phyloP scores from a whole-genome alignment of 306 rosid species.

The Canavalia ensiformis region DNA sequence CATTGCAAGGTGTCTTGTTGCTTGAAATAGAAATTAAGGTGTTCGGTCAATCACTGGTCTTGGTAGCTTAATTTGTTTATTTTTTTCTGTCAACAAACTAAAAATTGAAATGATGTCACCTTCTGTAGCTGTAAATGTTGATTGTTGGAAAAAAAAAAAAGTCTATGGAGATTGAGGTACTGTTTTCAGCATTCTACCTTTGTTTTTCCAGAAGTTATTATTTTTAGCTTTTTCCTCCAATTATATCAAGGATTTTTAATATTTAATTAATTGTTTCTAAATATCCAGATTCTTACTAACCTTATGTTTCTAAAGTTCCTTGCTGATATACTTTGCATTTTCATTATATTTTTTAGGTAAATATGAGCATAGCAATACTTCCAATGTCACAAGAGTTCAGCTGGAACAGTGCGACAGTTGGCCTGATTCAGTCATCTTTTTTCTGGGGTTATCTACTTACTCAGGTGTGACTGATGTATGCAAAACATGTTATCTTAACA shows the following conservation, averaged over 20 bases:
- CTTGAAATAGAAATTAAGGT: not conserved
- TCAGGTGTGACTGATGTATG: constrained; percentile 67
- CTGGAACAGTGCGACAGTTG: constrained; percentile 97
- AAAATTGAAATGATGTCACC: not conserved
- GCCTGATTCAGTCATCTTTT: constrained; percentile 94
- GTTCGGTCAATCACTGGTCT: not conserved
- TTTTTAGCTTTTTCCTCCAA: not conserved
- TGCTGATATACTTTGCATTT: constrained; percentile 13
- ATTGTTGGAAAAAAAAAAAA: not conserved
- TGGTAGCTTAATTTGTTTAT: constrained; percentile 24
- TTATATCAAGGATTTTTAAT: not conserved
- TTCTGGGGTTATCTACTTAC: constrained; percentile 99
- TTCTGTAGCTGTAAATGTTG: constrained; percentile 1
- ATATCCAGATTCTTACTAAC: not conserved
- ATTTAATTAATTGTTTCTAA: constrained; percentile 27
- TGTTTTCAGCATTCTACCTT: not conserved
- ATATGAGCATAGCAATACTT: constrained; percentile 99
- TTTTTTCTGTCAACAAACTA: constrained; percentile 14
- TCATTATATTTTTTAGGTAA: constrained; percentile 64
- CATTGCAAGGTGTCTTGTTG: not conserved
- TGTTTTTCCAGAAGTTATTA: not conserved
- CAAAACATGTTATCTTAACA: constrained; percentile 23
- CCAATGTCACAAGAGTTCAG: constrained; percentile 92
- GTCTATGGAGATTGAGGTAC: not conserved
- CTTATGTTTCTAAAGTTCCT: constrained; percentile 6